These are phyloP conservation scores for Lentinula raphanica DNA, from an alignment of 768 basidiomycete genomes.

Conservation along the genomic window DNA sequence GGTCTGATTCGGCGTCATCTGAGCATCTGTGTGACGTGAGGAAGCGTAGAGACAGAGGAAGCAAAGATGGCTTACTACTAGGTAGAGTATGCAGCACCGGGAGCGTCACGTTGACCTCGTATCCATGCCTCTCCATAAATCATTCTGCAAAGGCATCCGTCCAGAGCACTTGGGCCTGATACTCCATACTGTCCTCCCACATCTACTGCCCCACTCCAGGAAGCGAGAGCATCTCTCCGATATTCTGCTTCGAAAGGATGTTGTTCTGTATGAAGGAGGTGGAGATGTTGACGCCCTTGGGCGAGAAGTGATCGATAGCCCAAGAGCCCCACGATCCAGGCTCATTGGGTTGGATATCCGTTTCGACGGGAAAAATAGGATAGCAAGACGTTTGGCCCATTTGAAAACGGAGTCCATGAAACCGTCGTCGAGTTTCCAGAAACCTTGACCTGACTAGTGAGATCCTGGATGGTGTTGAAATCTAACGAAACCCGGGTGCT, in stretches of 20 bases:
- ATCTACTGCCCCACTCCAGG: constrained; percentile 14
- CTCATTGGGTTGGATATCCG: constrained; percentile 9
- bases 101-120: constrained; percentile 12
- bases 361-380: constrained; percentile 14
- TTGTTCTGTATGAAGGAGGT: constrained; percentile 12
- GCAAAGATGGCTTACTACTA: constrained; percentile 6
- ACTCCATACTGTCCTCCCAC: constrained; percentile 16
- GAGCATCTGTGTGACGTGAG: not conserved
- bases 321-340: constrained; percentile 15
- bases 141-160: constrained; percentile 11
- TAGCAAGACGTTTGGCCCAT: constrained; percentile 11
- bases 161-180: constrained; percentile 13
- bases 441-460: constrained; percentile 8
- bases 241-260: constrained; percentile 9
- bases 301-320: constrained; percentile 13
- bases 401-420: constrained; percentile 9
- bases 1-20: constrained; percentile 5
- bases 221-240: constrained; percentile 8
- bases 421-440: constrained; percentile 7
- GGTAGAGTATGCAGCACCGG: constrained; percentile 11
- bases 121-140: constrained; percentile 15
- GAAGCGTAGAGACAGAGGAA: not conserved
- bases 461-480: constrained; percentile 13
- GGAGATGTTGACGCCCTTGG: constrained; percentile 11
- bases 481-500: constrained; percentile 10